Conservation (phyloP, 2,329 filamentous ascomycete species). For the Apiospora phragmitis region DNA sequence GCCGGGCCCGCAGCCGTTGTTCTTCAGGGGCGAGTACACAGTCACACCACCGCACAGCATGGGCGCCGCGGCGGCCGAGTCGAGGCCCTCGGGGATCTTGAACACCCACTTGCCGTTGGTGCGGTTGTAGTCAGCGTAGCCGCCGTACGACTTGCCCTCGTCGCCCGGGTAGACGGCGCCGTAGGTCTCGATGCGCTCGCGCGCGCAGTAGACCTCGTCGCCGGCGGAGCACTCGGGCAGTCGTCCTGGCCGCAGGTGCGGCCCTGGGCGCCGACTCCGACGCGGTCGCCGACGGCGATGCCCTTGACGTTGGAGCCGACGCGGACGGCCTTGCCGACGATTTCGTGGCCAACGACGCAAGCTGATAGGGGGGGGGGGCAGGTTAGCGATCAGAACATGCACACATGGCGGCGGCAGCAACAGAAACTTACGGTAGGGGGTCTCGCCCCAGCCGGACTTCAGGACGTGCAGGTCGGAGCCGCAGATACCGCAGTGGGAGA, state of each 20-base stretch:
- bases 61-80: constrained; percentile 36
- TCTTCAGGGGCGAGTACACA: constrained; percentile 15
- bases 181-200: constrained; percentile 41
- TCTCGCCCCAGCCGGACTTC: constrained; percentile 15
- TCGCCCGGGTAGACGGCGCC: constrained; percentile 45
- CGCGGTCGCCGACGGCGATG: constrained; percentile 30
- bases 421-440: constrained; percentile 14
- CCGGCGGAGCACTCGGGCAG: constrained; percentile 22
- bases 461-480: constrained; percentile 43
- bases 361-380: not conserved
- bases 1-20: constrained; percentile 17
- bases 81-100: constrained; percentile 37
- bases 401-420: no score
- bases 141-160: constrained; percentile 54
- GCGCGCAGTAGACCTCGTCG: constrained; percentile 20
- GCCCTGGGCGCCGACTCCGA: constrained; percentile 46
- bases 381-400: not conserved
- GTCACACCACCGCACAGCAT: constrained; percentile 18
- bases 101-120: constrained; percentile 39
- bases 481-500: constrained; percentile 65
- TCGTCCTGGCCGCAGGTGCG: constrained; percentile 38
- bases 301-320: constrained; percentile 37
- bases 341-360: constrained; percentile 45
- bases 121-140: constrained; percentile 29
- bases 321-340: constrained; percentile 43